Evolutionary conservation across 306 rosid species (phyloP).

Genomic region (Vachellia collinsii): DNA sequence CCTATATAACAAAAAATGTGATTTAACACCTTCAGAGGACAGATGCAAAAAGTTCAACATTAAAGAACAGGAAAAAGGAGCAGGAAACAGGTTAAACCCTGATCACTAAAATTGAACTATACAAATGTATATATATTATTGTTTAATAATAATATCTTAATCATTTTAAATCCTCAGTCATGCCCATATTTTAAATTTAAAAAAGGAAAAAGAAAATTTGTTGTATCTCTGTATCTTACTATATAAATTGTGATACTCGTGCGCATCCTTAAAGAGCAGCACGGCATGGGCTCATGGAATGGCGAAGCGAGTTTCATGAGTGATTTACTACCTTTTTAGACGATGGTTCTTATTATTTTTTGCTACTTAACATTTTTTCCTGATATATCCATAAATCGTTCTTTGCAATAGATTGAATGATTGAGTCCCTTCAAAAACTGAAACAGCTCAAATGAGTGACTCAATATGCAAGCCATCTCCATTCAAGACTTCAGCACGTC

Average conservation of each 20-base stretch:
- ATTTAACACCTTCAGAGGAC: constrained; percentile 33
- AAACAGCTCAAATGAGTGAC: constrained; percentile 9
- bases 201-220: no score
- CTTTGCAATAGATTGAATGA: background rate
- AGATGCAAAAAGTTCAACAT: constrained; percentile 2
- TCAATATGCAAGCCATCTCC: background rate
- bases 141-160: background rate
- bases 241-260: background rate
- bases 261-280: background rate
- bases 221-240: background rate
- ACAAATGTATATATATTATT: background rate
- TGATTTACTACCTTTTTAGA: constrained; percentile 3
- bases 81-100: constrained; percentile 11
- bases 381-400: background rate
- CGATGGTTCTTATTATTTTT: background rate
- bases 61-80: background rate
- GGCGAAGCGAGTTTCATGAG: background rate
- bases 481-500: constrained; percentile 8
- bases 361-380: background rate
- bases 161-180: background rate
- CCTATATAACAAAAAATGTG: constrained; percentile 51
- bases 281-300: constrained; percentile 8
- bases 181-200: background rate
- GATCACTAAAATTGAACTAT: background rate
- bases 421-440: background rate